These are phyloP conservation scores for Sordariomycetes sp. DNA, from an alignment of 2,329 filamentous ascomycete genomes.

Conservation along the genomic window DNA sequence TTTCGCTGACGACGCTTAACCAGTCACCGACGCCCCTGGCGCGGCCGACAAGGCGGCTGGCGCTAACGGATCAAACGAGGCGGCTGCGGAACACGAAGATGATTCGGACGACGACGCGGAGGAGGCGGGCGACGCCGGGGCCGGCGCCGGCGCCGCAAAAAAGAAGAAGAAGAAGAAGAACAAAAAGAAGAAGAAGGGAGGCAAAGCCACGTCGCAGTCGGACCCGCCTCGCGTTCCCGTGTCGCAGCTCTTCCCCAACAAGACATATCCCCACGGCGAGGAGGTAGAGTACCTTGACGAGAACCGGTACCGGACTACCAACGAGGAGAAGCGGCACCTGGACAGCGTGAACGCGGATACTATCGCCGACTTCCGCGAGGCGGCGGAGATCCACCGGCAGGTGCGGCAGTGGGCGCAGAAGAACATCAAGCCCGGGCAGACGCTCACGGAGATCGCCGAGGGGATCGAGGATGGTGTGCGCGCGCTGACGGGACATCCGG, in stretches of 20 bases:
- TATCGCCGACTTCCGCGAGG: constrained; percentile 61
- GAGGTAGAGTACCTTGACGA: constrained; percentile 67
- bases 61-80: constrained; percentile 18
- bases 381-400: constrained; percentile 64
- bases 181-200: constrained; percentile 60
- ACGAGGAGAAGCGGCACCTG: constrained; percentile 69
- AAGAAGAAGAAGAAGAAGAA: constrained; percentile 75
- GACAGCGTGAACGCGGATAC: constrained; percentile 67
- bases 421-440: constrained; percentile 63
- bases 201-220: constrained; percentile 56
- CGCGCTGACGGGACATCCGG: constrained; percentile 56
- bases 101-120: constrained; percentile 41
- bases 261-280: constrained; percentile 63
- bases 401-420: constrained; percentile 66
- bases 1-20: not conserved
- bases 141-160: constrained; percentile 13
- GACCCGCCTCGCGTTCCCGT: constrained; percentile 62
- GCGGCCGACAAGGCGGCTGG: constrained; percentile 17
- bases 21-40: constrained; percentile 18
- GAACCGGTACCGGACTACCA: constrained; percentile 67
- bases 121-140: constrained; percentile 9
- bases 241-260: constrained; percentile 59
- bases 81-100: constrained; percentile 24
- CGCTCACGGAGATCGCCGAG: constrained; percentile 62
- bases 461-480: constrained; percentile 70